Base-by-base conservation (phyloP, 1,139 yeast genomes). In the Scheffersomyces illinoinensis region DNA sequence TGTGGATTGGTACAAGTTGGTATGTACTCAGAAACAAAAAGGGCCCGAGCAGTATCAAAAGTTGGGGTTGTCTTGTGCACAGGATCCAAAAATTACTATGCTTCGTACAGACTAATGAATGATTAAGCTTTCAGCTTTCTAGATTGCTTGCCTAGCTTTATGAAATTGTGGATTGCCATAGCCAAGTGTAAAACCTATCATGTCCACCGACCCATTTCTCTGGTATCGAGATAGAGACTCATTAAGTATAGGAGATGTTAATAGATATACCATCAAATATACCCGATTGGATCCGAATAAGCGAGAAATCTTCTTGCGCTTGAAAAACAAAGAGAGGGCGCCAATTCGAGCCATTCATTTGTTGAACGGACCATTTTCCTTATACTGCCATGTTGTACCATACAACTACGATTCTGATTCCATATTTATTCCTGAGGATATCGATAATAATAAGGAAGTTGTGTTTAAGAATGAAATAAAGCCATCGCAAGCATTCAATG, bases 401-500 rank as follows among this genome's bases (percentile, higher is more conserved):
- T 65, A 69, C 63, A 81, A 83, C 61, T 87, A 81, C 66, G 67
- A 78, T 55, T 74, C 73, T 58, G 76, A 71, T 26, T 64, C 70
- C 55, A 61, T 64, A 56, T 74, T 76, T 57, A 62, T 59, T 1
- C 81, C 80, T 12, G 73, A 67, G 1, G 63, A 73, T 49, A 54
- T 59, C 10, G 64, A 62, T 10, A 62, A 64, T 21, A 70, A 68
- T 55, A 62, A 71, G 50, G 84, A 80, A 62, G 75, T 80, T 12
- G 73, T 71, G 53, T 76, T 73, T 63, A 71, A 76, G 54, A 79
- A 80, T 62, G 75, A 74, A 57, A 72, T 91, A 47, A 85, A 85
- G 58, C 92, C 97, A 0, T 92, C 91, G 14, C 85, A 84, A 61
- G 75, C 83, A 1, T 86, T 85, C 66, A 82, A 82, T 60, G 82